These are phyloP conservation scores for Acanthamoeba healyi DNA, from an alignment of 208 protist genomes.

Conservation along the genomic window DNA sequence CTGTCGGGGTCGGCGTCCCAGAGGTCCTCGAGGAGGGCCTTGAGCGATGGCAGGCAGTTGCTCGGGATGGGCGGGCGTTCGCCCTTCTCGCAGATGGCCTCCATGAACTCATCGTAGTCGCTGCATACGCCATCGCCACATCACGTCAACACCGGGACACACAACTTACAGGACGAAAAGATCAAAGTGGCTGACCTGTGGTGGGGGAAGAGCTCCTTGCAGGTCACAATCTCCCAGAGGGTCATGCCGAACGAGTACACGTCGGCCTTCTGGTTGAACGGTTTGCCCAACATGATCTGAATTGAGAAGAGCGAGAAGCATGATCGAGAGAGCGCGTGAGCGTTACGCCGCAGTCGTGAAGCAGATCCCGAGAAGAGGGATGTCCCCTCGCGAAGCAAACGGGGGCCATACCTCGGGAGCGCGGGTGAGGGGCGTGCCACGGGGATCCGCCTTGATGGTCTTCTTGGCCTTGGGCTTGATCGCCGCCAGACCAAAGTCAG, in stretches of 20 bases:
- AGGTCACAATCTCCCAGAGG: slow-evolving; percentile 86
- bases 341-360: too few relatives aligned
- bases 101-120: slow-evolving; percentile 81
- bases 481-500: slow-evolving; percentile 73
- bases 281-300: slow-evolving; percentile 81
- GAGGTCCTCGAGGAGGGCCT: slow-evolving; percentile 69
- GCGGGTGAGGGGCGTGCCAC: slow-evolving; percentile 85
- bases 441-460: slow-evolving; percentile 77
- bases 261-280: slow-evolving; percentile 83
- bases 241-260: slow-evolving; percentile 88
- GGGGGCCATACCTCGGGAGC: slow-evolving; percentile 83
- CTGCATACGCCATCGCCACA: neutral
- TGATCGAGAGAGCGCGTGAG: too few relatives aligned
- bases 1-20: slow-evolving; percentile 70
- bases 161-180: too few relatives aligned
- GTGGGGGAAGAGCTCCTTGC: slow-evolving; percentile 84
- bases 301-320: too few relatives aligned
- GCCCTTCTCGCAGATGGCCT: slow-evolving; percentile 78
- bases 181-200: slow-evolving; percentile 47
- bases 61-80: slow-evolving; percentile 79
- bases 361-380: too few relatives aligned
- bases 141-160: neutral
- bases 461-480: slow-evolving; percentile 84
- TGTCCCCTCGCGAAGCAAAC: too few relatives aligned
- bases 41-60: slow-evolving; percentile 71